phyloP scores from a whole-genome alignment of 176 grass and related monocot species.

The Poa pratensis region DNA sequence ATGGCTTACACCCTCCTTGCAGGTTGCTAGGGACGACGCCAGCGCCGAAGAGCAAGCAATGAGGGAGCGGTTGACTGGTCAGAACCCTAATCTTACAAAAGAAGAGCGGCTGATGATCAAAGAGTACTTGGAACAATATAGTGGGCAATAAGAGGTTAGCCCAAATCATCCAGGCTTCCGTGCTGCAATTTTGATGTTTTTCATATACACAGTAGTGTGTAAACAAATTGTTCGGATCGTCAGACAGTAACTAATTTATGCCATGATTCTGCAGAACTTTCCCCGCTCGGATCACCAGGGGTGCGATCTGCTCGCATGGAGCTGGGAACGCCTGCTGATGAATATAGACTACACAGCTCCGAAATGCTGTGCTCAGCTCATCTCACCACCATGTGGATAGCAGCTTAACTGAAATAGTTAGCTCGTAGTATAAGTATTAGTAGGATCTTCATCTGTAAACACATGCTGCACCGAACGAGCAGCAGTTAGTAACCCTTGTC shows the following conservation, averaged over 20 bases:
- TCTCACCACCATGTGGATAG: slow-evolving; percentile 4
- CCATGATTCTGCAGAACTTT: slow-evolving; percentile 23
- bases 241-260: not conserved
- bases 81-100: slow-evolving; percentile 57
- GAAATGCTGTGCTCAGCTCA: not conserved
- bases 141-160: slow-evolving; percentile 36
- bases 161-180: not conserved
- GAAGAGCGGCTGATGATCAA: slow-evolving; percentile 77
- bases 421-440: not conserved
- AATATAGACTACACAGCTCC: not conserved
- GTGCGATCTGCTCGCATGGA: not conserved
- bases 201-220: not conserved
- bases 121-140: slow-evolving; percentile 71
- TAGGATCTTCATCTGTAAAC: no score
- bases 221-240: not conserved
- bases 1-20: slow-evolving; percentile 6
- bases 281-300: not conserved
- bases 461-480: not conserved
- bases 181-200: not conserved
- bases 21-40: slow-evolving; percentile 58
- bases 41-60: slow-evolving; percentile 60
- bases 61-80: slow-evolving; percentile 56
- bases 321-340: slow-evolving; percentile 1
- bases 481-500: not conserved
- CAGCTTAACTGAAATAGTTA: slow-evolving; percentile 28